These are phyloP conservation scores for Coprinopsis marcescibilis DNA, from an alignment of 768 basidiomycete species.

Conservation along the genomic window DNA sequence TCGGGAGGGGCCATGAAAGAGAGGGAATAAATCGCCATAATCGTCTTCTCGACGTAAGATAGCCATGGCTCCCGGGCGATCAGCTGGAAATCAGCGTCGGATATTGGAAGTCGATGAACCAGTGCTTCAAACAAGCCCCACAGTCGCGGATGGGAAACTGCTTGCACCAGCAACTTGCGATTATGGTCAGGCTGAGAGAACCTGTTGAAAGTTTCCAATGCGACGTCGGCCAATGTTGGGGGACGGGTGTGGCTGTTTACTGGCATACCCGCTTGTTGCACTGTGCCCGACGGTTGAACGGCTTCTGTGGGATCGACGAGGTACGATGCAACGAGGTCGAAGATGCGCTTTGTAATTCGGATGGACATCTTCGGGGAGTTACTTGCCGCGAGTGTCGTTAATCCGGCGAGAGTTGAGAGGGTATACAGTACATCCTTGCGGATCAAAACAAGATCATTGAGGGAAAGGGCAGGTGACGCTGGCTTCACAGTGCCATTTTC, in stretches of 20 bases:
- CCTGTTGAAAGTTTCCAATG: slow-evolving; percentile 82
- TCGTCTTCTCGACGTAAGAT: slow-evolving; percentile 70
- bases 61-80: slow-evolving; percentile 63
- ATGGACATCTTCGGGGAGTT: slow-evolving; percentile 34
- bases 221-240: slow-evolving; percentile 59
- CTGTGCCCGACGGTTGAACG: slow-evolving; percentile 51
- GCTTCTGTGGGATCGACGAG: slow-evolving; percentile 66
- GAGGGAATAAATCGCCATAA: slow-evolving; percentile 82
- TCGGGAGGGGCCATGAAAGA: slow-evolving; percentile 76
- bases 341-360: slow-evolving; percentile 51
- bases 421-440: slow-evolving; percentile 76
- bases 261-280: slow-evolving; percentile 48
- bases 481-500: slow-evolving; percentile 33
- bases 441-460: slow-evolving; percentile 63
- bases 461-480: slow-evolving; percentile 54
- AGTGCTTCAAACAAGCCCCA: slow-evolving; percentile 63
- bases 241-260: slow-evolving; percentile 41
- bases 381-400: slow-evolving; percentile 41
- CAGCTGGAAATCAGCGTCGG: slow-evolving; percentile 68
- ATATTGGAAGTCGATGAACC: slow-evolving; percentile 78
- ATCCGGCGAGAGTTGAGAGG: slow-evolving; percentile 53
- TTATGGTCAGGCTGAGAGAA: slow-evolving; percentile 74
- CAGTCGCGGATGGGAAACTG: slow-evolving; percentile 53
- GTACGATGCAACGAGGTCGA: slow-evolving; percentile 68
- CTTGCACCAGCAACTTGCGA: slow-evolving; percentile 61